Evolutionary conservation across 441 rosid genomes (phyloP).

Genomic region (Erodium moschatum): DNA sequence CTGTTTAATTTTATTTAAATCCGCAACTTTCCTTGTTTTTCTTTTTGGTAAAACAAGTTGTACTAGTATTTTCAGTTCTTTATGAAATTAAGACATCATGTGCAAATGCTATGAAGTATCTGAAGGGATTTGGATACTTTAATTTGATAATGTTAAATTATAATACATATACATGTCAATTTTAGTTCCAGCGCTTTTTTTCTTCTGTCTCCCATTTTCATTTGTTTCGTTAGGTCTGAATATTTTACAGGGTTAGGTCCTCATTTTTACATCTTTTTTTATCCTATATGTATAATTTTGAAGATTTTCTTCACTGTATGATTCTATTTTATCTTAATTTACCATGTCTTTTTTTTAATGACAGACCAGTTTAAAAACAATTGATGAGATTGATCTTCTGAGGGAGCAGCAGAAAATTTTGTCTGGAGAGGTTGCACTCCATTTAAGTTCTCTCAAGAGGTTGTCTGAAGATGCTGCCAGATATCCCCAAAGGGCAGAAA

Average conservation of each 20-base stretch:
- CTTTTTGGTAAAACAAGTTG: background rate
- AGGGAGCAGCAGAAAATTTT: slow-evolving; percentile 86
- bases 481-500: slow-evolving; percentile 53
- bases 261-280: background rate
- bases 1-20: background rate
- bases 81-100: background rate
- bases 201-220: background rate
- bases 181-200: background rate
- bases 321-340: slow-evolving; percentile 10
- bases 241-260: background rate
- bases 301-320: background rate
- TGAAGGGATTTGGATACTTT: background rate
- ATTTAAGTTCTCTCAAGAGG: slow-evolving; percentile 60
- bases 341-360: slow-evolving; percentile 18
- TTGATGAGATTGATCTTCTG: slow-evolving; percentile 72
- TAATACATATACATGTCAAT: background rate
- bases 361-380: slow-evolving; percentile 63
- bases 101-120: background rate
- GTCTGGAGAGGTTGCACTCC: slow-evolving; percentile 73
- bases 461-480: slow-evolving; percentile 70
- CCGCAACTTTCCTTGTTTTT: background rate
- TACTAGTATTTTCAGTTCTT: background rate
- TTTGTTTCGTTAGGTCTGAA: background rate
- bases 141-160: background rate
- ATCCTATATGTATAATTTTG: background rate